Evolutionary conservation across 805 yeast species (phyloP).

Genomic region (Zygotorulaspora chibaensis): DNA sequence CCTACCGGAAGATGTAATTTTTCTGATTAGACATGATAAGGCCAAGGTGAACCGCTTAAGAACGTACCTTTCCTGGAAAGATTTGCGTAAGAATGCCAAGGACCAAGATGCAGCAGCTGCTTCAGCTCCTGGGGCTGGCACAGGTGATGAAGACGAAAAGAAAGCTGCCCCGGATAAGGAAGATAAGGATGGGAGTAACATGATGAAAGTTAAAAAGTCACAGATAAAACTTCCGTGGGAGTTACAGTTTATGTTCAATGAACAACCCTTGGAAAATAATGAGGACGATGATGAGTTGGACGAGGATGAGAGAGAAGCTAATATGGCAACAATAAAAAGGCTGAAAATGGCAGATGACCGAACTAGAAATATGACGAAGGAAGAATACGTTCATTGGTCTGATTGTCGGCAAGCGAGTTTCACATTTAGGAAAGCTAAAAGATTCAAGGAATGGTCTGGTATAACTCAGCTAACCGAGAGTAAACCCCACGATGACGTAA

Average conservation of each 20-base stretch:
- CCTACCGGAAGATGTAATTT: conserved; percentile 89
- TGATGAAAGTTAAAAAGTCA: conserved; percentile 64
- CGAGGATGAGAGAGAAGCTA: conserved; percentile 87
- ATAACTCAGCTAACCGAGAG: conserved; percentile 78
- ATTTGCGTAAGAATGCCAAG: conserved; percentile 78
- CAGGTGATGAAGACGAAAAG: conserved; percentile 39
- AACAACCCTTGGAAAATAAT: conserved; percentile 74
- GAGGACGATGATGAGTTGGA: conserved; percentile 66
- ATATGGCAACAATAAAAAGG: conserved; percentile 80
- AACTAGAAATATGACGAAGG: conserved; percentile 88
- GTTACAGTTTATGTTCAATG: conserved; percentile 85
- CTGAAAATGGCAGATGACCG: conserved; percentile 91
- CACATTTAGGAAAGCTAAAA: conserved; percentile 88
- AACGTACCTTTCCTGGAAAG: conserved; percentile 95
- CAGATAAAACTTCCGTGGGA: conserved; percentile 93
- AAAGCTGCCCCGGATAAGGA: conserved; percentile 31
- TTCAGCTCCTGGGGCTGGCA: conserved; percentile 47
- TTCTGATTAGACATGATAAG: conserved; percentile 83
- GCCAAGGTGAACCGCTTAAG: conserved; percentile 90
- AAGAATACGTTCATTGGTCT: conserved; percentile 98
- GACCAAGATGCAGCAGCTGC: conserved; percentile 64
- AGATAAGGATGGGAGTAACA: conserved; percentile 41
- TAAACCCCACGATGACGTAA: conserved; percentile 92
- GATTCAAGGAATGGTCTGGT: conserved; percentile 97
- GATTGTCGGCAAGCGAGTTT: conserved; percentile 97